A percentile compares a stretch with the other conserved stretches of the same genome.
Evolutionary conservation across 164 flowering plant genomes (phyloP).

Genomic region (Liquidambar formosana): DNA sequence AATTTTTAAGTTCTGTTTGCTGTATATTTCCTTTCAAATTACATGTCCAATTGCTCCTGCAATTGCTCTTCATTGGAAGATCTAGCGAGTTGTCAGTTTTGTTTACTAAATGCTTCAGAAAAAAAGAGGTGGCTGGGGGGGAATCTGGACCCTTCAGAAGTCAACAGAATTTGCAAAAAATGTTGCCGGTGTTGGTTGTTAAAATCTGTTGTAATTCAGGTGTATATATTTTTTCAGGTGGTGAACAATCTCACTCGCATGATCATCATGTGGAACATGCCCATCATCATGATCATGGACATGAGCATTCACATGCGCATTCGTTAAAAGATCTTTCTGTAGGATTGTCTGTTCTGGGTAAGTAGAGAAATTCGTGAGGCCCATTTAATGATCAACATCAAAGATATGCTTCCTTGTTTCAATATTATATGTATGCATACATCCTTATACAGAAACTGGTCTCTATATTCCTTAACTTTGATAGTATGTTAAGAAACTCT

Average conservation of each 20-base stretch:
- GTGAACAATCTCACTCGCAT: slow-evolving; percentile 69
- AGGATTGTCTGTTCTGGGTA: slow-evolving; percentile 81
- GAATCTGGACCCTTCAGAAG: no score
- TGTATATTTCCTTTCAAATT: not conserved
- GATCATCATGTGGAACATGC: slow-evolving; percentile 47
- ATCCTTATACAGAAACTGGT: no score
- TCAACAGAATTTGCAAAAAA: no score
- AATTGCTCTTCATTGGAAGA: not conserved
- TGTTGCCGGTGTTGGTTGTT: no score
- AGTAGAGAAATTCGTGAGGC: slow-evolving; percentile 23
- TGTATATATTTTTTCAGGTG: slow-evolving; percentile 54
- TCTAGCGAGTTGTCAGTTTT: not conserved
- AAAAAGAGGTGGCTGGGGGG: no score
- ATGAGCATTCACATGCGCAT: slow-evolving; percentile 64
- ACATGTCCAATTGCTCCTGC: not conserved
- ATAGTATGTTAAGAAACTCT: not conserved
- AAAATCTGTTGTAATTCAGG: not conserved
- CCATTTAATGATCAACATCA: not conserved
- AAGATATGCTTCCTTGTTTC: not conserved
- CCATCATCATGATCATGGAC: slow-evolving; percentile 46
- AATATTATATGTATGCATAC: not conserved
- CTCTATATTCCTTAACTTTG: not conserved
- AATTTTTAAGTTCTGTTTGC: no score
- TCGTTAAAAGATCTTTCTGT: slow-evolving; percentile 87
- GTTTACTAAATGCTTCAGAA: not conserved